Percentiles rank a stretch among this genome's conserved stretches.
These are phyloP conservation scores for Haemoproteus tartakovskyi DNA, from an alignment of 169 alveolate genomes.

Conservation along the genomic window DNA sequence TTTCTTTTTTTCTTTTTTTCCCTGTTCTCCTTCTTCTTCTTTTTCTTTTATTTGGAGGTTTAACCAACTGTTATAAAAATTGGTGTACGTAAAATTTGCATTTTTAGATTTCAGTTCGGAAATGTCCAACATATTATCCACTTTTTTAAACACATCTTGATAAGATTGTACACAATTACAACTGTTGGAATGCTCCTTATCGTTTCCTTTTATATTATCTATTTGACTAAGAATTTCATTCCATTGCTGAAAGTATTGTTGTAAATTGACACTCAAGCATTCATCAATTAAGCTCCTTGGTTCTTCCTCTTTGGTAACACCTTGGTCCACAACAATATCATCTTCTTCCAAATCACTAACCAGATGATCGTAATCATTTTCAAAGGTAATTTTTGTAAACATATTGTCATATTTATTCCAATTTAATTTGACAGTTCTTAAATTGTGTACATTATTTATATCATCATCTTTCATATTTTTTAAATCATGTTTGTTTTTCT, in stretches of 20 bases:
- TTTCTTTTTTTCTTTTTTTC: neutral
- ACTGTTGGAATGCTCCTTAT: slow-evolving; percentile 20
- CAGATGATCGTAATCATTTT: slow-evolving; percentile 35
- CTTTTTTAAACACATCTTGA: slow-evolving; percentile 24
- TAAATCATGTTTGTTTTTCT: slow-evolving; percentile 8
- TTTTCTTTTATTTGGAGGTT: neutral
- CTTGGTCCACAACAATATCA: too few species aligned
- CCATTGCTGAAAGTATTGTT: slow-evolving; percentile 12
- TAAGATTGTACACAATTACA: slow-evolving; percentile 17
- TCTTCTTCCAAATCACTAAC: slow-evolving; percentile 2
- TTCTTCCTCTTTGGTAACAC: too few species aligned
- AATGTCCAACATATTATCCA: slow-evolving; percentile 26
- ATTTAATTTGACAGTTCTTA: slow-evolving; percentile 48
- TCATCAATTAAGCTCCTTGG: too few species aligned
- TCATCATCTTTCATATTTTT: slow-evolving; percentile 40
- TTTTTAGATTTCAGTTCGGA: slow-evolving; percentile 24
- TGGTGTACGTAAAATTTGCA: slow-evolving; percentile 42
- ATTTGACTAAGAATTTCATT: slow-evolving; percentile 25
- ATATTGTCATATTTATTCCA: slow-evolving; percentile 58
- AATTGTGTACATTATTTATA: slow-evolving; percentile 27
- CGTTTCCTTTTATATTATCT: slow-evolving; percentile 18
- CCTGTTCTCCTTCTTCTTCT: neutral
- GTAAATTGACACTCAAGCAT: slow-evolving; percentile 13
- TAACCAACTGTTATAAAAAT: slow-evolving; percentile 34
- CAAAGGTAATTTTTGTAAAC: slow-evolving; percentile 31